These are phyloP conservation scores for Domatiomyces globalis DNA, from an alignment of 2,329 filamentous ascomycete species.

Conservation along the genomic window DNA sequence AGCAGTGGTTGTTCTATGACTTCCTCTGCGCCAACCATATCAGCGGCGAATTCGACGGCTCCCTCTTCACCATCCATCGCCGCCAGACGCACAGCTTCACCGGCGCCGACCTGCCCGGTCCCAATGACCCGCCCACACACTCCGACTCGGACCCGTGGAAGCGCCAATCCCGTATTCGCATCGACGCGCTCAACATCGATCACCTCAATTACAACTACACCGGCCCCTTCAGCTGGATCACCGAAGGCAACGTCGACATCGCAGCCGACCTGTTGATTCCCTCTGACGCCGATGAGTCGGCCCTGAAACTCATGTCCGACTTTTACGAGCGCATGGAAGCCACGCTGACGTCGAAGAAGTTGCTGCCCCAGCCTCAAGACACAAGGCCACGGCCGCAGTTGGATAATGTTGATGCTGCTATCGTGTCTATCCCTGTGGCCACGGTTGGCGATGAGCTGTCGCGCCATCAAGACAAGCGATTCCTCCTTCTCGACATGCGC, in stretches of 20 bases:
- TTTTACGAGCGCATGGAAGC: slow-evolving; percentile 95
- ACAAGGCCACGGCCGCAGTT: slow-evolving; percentile 2
- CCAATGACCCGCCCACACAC: slow-evolving; percentile 19
- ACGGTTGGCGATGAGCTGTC: slow-evolving; percentile 2
- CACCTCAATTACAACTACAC: slow-evolving; percentile 88
- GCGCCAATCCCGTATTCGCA: slow-evolving; percentile 82
- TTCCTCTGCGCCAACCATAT: slow-evolving; percentile 91
- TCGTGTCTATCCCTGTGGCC: background rate
- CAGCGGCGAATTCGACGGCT: slow-evolving; percentile 89
- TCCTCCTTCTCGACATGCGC: slow-evolving; percentile 85
- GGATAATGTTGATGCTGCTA: slow-evolving; percentile 8
- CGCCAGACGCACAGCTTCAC: slow-evolving; percentile 73
- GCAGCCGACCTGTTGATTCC: slow-evolving; percentile 93
- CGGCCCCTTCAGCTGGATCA: slow-evolving; percentile 94
- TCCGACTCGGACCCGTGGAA: slow-evolving; percentile 62
- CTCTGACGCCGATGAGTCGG: slow-evolving; percentile 69
- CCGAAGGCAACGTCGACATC: slow-evolving; percentile 93
- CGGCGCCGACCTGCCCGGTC: slow-evolving; percentile 45
- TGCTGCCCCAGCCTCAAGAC: slow-evolving; percentile 6
- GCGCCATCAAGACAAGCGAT: slow-evolving; percentile 50
- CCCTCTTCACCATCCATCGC: slow-evolving; percentile 92
- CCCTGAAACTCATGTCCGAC: slow-evolving; percentile 90
- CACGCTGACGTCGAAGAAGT: slow-evolving; percentile 11
- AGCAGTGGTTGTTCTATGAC: slow-evolving; percentile 97
- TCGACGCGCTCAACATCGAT: slow-evolving; percentile 88